phyloP scores from a whole-genome alignment of 208 protist species.

The Leishmania tarentolae region DNA sequence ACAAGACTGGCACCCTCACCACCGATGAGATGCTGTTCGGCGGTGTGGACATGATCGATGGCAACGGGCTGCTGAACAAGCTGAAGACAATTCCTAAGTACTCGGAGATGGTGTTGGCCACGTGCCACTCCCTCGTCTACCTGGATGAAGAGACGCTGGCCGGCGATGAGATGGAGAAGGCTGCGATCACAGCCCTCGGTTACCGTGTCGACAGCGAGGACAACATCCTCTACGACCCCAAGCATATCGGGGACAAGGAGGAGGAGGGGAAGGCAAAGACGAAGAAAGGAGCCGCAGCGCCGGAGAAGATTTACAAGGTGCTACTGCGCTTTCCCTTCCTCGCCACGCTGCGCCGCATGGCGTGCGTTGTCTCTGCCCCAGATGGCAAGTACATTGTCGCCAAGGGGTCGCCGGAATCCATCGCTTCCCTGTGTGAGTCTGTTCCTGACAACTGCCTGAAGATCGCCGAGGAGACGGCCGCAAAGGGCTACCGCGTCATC shows the following conservation, averaged over 20 bases:
- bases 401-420: conserved; percentile 97
- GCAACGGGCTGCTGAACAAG: conserved; percentile 89
- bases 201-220: conserved; percentile 83
- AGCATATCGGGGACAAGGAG: conserved; percentile 23
- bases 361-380: conserved; percentile 76
- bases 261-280: conserved; percentile 12
- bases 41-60: conserved; percentile 88
- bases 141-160: conserved; percentile 87
- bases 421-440: conserved; percentile 82
- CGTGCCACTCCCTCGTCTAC: conserved; percentile 91
- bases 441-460: conserved; percentile 88
- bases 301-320: conserved; percentile 65
- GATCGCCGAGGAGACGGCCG: conserved; percentile 77
- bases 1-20: conserved; percentile 99
- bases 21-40: conserved; percentile 94
- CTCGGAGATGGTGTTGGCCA: conserved; percentile 83
- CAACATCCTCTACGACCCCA: conserved; percentile 73
- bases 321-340: conserved; percentile 94
- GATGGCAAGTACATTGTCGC: conserved; percentile 79
- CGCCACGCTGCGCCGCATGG: conserved; percentile 96
- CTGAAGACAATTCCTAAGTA: conserved; percentile 69
- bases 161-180: conserved; percentile 98
- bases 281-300: conserved; percentile 14
- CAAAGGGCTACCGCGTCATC: conserved; percentile 96
- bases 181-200: conserved; percentile 85